These are phyloP conservation scores for Fusarium burgessii DNA, from an alignment of 2,329 filamentous ascomycete species.

Conservation along the genomic window DNA sequence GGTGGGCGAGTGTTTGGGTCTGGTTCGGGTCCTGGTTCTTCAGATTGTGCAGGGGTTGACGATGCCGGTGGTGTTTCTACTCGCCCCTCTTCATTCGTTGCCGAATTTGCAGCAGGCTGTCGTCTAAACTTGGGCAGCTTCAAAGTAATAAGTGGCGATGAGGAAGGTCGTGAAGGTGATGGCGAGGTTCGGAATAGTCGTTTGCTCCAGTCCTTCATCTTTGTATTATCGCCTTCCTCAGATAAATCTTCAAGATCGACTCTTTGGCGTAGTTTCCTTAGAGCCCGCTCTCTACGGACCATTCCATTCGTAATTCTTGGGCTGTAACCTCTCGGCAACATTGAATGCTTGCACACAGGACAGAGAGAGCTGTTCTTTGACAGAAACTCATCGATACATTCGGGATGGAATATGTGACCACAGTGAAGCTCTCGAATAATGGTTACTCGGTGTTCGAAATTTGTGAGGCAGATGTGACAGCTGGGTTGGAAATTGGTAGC, in stretches of 20 bases:
- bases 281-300: conserved; percentile 82
- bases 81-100: conserved; percentile 6
- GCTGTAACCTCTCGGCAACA: conserved; percentile 76
- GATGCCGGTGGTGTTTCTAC: conserved; percentile 9
- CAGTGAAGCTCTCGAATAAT: conserved; percentile 89
- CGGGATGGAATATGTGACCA: conserved; percentile 91
- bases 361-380: conserved; percentile 85
- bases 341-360: conserved; percentile 88
- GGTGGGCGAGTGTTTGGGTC: conserved; percentile 28
- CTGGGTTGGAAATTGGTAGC: conserved; percentile 78
- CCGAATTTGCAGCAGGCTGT: conserved; percentile 14
- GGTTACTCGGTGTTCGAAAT: conserved; percentile 76
- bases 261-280: conserved; percentile 70
- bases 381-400: conserved; percentile 90
- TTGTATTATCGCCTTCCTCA: conserved; percentile 50
- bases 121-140: conserved; percentile 33
- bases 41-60: conserved; percentile 15
- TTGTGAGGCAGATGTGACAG: conserved; percentile 91
- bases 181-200: conserved; percentile 50
- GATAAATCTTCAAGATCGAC: conserved; percentile 57
- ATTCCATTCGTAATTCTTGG: conserved; percentile 84
- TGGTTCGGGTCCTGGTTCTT: conserved; percentile 19
- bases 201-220: conserved; percentile 53
- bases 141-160: conserved; percentile 47
- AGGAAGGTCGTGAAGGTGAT: conserved; percentile 26